Evolutionary conservation across 306 rosid species (phyloP).

Genomic region (Oemleria cerasiformis): DNA sequence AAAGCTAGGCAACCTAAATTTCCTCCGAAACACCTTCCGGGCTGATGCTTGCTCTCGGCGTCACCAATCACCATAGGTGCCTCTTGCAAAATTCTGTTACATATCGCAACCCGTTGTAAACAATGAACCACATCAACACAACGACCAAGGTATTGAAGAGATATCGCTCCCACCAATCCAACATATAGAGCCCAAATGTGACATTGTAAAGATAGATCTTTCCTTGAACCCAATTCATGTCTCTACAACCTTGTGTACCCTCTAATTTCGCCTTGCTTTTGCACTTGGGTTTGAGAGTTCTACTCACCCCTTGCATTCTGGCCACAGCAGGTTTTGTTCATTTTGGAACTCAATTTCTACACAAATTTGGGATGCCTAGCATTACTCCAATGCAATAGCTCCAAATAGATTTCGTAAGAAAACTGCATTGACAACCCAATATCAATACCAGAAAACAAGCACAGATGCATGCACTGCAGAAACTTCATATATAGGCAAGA

Average conservation of each 20-base stretch:
- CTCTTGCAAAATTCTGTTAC: conserved; percentile 53
- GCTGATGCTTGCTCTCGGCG: no score
- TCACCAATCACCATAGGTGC: conserved; percentile 21
- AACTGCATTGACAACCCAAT: not conserved
- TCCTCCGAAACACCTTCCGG: no score
- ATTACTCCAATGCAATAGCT: not conserved
- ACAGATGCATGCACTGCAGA: not conserved
- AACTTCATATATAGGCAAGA: not conserved
- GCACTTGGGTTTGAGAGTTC: no score
- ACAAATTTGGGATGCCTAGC: no score
- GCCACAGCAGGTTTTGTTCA: no score
- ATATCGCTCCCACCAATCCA: conserved; percentile 96
- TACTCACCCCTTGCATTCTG: no score
- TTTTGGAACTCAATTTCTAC: no score
- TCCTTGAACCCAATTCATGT: conserved; percentile 88
- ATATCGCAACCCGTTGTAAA: conserved; percentile 48
- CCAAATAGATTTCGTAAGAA: not conserved
- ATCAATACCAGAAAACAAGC: not conserved
- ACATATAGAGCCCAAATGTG: conserved; percentile 88
- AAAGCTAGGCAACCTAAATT: no score
- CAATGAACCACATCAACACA: conserved; percentile 70
- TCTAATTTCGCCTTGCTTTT: no score
- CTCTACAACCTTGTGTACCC: conserved; percentile 10
- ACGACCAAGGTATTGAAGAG: conserved; percentile 69
- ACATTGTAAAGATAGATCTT: conserved; percentile 86